phyloP scores from a whole-genome alignment of 2,329 filamentous ascomycete species.

The Aspergillus brasiliensis region DNA sequence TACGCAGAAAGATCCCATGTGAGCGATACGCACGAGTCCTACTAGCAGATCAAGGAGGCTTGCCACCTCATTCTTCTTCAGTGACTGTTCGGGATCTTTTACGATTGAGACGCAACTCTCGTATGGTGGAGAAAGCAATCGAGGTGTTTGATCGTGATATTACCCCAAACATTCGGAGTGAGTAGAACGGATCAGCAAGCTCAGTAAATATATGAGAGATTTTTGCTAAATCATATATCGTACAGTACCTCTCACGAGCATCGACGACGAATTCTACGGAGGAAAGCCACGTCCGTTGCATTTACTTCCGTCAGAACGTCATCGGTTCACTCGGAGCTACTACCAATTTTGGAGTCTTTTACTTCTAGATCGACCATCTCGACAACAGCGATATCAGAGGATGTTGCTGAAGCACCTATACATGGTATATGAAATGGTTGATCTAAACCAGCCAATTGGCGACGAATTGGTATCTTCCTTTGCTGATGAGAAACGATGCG shows the following conservation, averaged over 20 bases:
- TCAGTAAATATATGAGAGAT: rapidly evolving
- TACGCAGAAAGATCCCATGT: neutral
- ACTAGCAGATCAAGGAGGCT: neutral
- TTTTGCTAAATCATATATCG: neutral
- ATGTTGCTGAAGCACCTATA: neutral
- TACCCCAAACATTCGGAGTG: neutral
- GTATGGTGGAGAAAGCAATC: neutral
- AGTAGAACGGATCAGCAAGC: neutral
- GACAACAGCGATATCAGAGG: neutral
- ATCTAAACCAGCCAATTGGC: neutral
- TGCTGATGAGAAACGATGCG: neutral
- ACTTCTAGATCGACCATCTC: neutral
- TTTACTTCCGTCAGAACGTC: neutral
- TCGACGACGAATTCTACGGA: neutral
- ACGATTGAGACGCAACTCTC: neutral
- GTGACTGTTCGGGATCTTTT: neutral
- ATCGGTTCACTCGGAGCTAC: neutral
- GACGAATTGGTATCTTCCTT: neutral
- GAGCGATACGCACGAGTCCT: neutral
- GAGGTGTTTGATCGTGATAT: neutral
- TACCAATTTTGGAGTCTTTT: neutral
- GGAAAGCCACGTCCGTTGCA: neutral
- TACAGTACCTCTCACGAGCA: neutral
- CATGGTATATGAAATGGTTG: neutral
- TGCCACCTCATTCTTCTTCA: neutral